Percentiles rank a stretch among this genome's conserved stretches.
phyloP scores from a whole-genome alignment of 2,329 filamentous ascomycete species.

The Beauveria australis region DNA sequence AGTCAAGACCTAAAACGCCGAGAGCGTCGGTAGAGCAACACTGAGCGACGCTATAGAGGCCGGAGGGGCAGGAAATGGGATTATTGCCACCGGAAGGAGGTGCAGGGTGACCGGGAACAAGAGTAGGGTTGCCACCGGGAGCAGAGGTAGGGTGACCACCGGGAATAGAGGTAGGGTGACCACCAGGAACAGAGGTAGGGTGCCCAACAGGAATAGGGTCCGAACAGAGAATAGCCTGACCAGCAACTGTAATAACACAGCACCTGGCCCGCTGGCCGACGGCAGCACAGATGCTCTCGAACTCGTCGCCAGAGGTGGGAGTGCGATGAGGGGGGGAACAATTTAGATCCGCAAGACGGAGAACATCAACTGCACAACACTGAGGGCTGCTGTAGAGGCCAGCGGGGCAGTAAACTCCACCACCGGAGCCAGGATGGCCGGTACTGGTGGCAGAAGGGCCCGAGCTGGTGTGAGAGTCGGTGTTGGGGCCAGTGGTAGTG shows the following conservation, averaged over 20 bases:
- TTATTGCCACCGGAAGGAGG: neutral
- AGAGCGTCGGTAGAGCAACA: conserved; percentile 43
- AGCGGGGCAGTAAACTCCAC: neutral
- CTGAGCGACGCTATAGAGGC: conserved; percentile 24
- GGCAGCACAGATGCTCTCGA: conserved; percentile 28
- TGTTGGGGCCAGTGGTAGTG: neutral
- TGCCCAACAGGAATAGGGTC: neutral
- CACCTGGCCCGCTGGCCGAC: conserved; percentile 43
- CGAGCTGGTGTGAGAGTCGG: neutral
- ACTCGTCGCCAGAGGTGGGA: neutral
- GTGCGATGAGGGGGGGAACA: too few species aligned
- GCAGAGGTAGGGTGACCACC: neutral
- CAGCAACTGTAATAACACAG: conserved; percentile 39
- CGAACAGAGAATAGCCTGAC: conserved; percentile 7
- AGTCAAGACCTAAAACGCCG: conserved; percentile 38
- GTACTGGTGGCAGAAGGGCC: neutral
- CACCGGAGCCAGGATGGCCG: neutral
- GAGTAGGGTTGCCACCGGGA: neutral
- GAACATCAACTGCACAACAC: too few species aligned
- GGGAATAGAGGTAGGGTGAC: neutral
- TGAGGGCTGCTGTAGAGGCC: too few species aligned
- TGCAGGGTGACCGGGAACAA: neutral
- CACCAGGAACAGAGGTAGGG: neutral
- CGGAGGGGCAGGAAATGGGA: conserved; percentile 13
- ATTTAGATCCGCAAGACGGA: too few species aligned